Percentiles rank a stretch among this genome's conserved stretches.
phyloP scores from a whole-genome alignment of 2,329 filamentous ascomycete genomes.

The Penicillium nordicum region DNA sequence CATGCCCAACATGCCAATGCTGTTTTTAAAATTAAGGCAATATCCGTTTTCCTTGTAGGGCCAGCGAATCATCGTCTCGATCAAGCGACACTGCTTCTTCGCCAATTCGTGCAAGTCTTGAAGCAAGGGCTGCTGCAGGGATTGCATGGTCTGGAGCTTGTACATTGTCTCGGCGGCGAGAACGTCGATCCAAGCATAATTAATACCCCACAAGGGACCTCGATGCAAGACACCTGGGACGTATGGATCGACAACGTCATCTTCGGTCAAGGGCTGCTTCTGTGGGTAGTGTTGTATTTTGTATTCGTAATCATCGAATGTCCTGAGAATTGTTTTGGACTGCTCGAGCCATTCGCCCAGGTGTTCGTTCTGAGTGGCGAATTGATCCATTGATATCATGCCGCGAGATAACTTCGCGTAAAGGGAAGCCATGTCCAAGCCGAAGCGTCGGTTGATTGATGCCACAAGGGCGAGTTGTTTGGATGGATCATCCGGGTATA shows the following conservation, averaged over 20 bases:
- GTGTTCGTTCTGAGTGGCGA: constrained; percentile 58
- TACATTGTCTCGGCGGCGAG: constrained; percentile 78
- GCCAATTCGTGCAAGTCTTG: constrained; percentile 61
- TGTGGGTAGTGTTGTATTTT: constrained; percentile 63
- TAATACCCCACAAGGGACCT: constrained; percentile 69
- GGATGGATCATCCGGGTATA: constrained; percentile 60
- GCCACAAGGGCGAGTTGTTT: constrained; percentile 67
- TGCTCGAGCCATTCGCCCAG: constrained; percentile 46
- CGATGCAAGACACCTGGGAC: constrained; percentile 66
- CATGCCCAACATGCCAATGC: constrained; percentile 69
- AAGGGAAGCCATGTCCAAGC: constrained; percentile 74
- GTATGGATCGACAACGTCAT: constrained; percentile 73
- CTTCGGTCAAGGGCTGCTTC: constrained; percentile 50
- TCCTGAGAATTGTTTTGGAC: constrained; percentile 54
- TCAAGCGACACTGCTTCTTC: constrained; percentile 69
- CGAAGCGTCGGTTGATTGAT: constrained; percentile 66
- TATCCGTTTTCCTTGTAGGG: constrained; percentile 67
- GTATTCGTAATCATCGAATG: constrained; percentile 60
- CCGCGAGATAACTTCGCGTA: constrained; percentile 66
- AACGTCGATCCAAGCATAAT: constrained; percentile 72
- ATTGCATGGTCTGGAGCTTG: constrained; percentile 65
- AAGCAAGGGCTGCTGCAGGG: constrained; percentile 50
- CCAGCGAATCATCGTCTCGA: constrained; percentile 73
- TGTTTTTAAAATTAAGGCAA: constrained; percentile 69
- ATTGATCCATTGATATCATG: constrained; percentile 63